Base-by-base conservation (phyloP, 1,284 basidiomycete genomes). In the Moesziomyces parantarcticus region DNA sequence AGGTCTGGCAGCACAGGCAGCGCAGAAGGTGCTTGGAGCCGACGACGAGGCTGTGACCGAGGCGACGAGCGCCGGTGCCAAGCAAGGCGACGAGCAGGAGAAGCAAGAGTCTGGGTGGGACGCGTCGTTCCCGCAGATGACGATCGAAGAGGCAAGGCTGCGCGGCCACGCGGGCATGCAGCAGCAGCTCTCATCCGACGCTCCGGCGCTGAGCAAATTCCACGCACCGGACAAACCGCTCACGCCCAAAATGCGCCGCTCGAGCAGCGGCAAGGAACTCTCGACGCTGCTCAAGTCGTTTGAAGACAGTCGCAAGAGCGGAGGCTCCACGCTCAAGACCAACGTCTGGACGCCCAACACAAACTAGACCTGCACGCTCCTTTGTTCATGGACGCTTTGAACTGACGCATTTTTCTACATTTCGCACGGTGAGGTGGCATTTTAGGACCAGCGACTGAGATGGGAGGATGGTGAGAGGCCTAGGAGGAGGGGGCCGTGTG, bases 101-200 rank as follows among this genome's bases (percentile, higher is more conserved):
- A n/a, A 63, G 39, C 42, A 53, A 22, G 22, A 13, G 23, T 46
- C 47, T 3, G 23, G 48, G 5, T 57, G 44, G 11, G 50, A 57
- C 16, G 41, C 68, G 52, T 51, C 56, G 16, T 69, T 76, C 51
- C 69, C 71, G 1, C 55, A 74, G 36, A 76, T 79, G 55, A 76
- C 67, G 40, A 73, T 79, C 52, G 74, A 77, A 44, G 75, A 77
- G 59, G 78, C 77, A 9, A 55, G 76, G 34, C 48, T 60, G 46
- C 58, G 78, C 9, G 73, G 69, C 13, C 66, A 74, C 40, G 74
- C 77, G 32, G 76, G 69, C 3, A 76, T 79, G 73, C 65, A 71
- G 29, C 64, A 70, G 46, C 80, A 77, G 44, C 70, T 68, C 21
- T 73, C 65, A n/a, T 59, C 64, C 23, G 59, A 66, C n/a, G 78